phyloP scores from a whole-genome alignment of 495 filamentous ascomycete genomes.

The Cercophora scortea region DNA sequence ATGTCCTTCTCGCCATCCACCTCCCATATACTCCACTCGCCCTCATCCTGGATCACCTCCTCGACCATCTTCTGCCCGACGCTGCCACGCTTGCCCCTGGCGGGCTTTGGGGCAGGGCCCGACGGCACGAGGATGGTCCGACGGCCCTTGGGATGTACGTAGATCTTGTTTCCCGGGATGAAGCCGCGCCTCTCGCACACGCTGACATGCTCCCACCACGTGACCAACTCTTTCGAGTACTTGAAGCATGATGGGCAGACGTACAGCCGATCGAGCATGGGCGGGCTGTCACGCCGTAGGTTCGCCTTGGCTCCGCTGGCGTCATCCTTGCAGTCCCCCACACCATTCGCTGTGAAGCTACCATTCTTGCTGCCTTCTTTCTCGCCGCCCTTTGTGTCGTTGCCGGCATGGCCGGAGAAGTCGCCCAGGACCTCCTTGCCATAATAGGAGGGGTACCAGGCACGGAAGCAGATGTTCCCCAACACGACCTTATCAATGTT shows the following conservation, averaged over 20 bases:
- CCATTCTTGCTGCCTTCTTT: slow-evolving; percentile 4
- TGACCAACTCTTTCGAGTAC: slow-evolving; percentile 67
- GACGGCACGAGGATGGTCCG: slow-evolving; percentile 22
- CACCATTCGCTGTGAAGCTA: slow-evolving; percentile 1
- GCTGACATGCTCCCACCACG: slow-evolving; percentile 41
- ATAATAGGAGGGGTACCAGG: slow-evolving; percentile 74
- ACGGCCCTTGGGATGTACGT: slow-evolving; percentile 38
- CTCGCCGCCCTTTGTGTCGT: slow-evolving; percentile 13
- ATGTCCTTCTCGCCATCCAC: slow-evolving; percentile 81
- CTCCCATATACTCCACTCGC: slow-evolving; percentile 66
- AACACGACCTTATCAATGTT: slow-evolving; percentile 71
- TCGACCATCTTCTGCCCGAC: slow-evolving; percentile 45
- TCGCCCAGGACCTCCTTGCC: slow-evolving; percentile 63
- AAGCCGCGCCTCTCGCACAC: slow-evolving; percentile 31
- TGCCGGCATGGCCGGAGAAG: slow-evolving; percentile 13
- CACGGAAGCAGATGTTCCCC: slow-evolving; percentile 62
- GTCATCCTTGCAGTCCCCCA: slow-evolving; percentile 13
- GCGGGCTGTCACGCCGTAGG: slow-evolving; percentile 18
- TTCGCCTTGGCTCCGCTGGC: slow-evolving; percentile 29
- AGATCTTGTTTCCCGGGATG: slow-evolving; percentile 38
- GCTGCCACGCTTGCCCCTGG: slow-evolving; percentile 28
- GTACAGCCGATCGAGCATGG: slow-evolving; percentile 57
- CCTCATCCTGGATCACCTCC: slow-evolving; percentile 48
- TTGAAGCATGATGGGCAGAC: slow-evolving; percentile 93
- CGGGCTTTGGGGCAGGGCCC: slow-evolving; percentile 28